A percentile compares a stretch with the other conserved stretches of the same genome.
These are phyloP conservation scores for Aureobasidium musti DNA, from an alignment of 2,329 filamentous ascomycete genomes.

Conservation along the genomic window DNA sequence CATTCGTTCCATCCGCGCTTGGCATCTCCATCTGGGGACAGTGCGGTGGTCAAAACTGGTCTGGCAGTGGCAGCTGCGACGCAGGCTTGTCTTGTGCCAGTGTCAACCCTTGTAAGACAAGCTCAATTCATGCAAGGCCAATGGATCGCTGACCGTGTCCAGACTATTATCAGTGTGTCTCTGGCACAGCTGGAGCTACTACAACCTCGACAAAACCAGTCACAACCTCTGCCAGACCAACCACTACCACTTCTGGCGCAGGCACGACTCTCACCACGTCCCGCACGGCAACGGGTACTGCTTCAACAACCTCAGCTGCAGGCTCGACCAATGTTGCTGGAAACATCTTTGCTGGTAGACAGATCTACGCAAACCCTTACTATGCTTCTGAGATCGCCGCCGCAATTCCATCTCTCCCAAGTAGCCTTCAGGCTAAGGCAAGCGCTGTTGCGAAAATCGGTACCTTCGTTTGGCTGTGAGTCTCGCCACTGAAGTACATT, in stretches of 20 bases:
- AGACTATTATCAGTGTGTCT: conserved; percentile 37
- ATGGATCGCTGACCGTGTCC: not conserved
- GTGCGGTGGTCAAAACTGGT: conserved; percentile 32
- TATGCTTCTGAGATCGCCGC: conserved; percentile 44
- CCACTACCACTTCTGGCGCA: conserved; percentile 21
- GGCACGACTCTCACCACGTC: conserved; percentile 11
- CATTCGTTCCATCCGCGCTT: conserved; percentile 31
- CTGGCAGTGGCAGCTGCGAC: conserved; percentile 33
- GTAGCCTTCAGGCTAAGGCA: conserved; percentile 33
- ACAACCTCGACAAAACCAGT: conserved; percentile 34
- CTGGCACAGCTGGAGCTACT: conserved; percentile 34
- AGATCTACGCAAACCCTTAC: conserved; percentile 56
- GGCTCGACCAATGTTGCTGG: conserved; percentile 46
- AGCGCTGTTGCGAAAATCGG: conserved; percentile 23
- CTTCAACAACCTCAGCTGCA: conserved; percentile 29
- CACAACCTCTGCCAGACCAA: conserved; percentile 27
- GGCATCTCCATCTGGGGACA: conserved; percentile 32
- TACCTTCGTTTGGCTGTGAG: conserved; percentile 25
- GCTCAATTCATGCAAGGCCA: too few relatives aligned
- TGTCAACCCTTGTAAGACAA: conserved; percentile 33
- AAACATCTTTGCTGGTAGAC: conserved; percentile 54
- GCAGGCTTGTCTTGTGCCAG: conserved; percentile 32
- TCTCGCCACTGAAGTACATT: not conserved
- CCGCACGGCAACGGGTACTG: conserved; percentile 25
- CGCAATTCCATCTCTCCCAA: conserved; percentile 33